Evolutionary conservation across 768 basidiomycete genomes (phyloP).

Genomic region (Hypholoma fasciculare): DNA sequence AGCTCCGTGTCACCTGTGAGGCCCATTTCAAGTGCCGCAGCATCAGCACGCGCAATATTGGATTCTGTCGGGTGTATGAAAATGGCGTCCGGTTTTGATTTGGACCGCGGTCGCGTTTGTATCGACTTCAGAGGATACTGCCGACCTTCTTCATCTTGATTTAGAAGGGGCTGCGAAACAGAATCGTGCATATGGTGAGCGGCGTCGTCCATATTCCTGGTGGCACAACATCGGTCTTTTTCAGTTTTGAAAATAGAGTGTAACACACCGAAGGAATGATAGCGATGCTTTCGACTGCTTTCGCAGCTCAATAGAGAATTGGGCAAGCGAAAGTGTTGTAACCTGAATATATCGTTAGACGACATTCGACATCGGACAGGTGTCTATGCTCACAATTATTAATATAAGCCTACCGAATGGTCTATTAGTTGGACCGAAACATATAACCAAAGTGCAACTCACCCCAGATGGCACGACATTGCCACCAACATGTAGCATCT

Average conservation of each 20-base stretch:
- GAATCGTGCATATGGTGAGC: slow-evolving; percentile 5
- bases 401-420: slow-evolving; percentile 41
- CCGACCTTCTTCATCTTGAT: slow-evolving; percentile 16
- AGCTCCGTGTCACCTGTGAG: slow-evolving; percentile 48
- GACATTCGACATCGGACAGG: neutral
- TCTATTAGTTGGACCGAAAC: neutral
- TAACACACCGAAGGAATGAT: slow-evolving; percentile 16
- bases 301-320: slow-evolving; percentile 53
- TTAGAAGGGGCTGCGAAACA: slow-evolving; percentile 15
- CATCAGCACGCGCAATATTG: slow-evolving; percentile 68
- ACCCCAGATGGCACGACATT: slow-evolving; percentile 75
- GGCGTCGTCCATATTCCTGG: neutral
- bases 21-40: slow-evolving; percentile 55
- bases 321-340: slow-evolving; percentile 53
- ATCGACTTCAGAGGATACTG: slow-evolving; percentile 19
- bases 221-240: neutral
- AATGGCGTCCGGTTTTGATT: slow-evolving; percentile 56
- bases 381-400: slow-evolving; percentile 39
- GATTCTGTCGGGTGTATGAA: slow-evolving; percentile 65
- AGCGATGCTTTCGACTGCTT: slow-evolving; percentile 16
- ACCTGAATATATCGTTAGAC: slow-evolving; percentile 37
- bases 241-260: neutral
- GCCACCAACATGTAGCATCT: slow-evolving; percentile 75
- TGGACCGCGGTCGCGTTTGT: slow-evolving; percentile 42
- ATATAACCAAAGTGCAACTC: slow-evolving; percentile 25